phyloP scores from a whole-genome alignment of 1,284 basidiomycete species.

The Ustilago vetiveriae region DNA sequence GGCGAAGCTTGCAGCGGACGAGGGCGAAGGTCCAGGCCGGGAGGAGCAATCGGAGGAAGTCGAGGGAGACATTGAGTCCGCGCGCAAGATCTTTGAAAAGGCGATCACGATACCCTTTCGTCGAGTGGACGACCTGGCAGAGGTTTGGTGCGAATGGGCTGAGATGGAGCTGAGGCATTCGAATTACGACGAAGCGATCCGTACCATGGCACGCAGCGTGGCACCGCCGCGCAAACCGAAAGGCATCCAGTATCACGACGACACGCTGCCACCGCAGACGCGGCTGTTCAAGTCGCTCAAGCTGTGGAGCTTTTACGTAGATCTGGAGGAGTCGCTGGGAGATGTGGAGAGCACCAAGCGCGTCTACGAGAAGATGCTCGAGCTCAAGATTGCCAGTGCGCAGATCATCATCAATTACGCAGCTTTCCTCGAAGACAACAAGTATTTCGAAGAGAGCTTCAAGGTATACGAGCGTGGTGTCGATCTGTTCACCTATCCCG shows the following conservation, averaged over 20 bases:
- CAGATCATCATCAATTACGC: constrained; percentile 94
- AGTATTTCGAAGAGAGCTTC: constrained; percentile 98
- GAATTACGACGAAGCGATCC: constrained; percentile 93
- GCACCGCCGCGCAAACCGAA: constrained; percentile 83
- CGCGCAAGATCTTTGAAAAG: constrained; percentile 91
- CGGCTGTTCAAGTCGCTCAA: constrained; percentile 97
- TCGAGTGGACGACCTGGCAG: constrained; percentile 95
- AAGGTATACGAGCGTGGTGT: constrained; percentile 98
- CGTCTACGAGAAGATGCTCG: constrained; percentile 96
- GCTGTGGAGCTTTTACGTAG: constrained; percentile 98
- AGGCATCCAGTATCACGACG: constrained; percentile 88
- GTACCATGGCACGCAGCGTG: constrained; percentile 94
- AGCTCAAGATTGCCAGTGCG: constrained; percentile 97
- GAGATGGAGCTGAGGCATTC: constrained; percentile 97
- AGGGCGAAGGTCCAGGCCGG: constrained; percentile 72
- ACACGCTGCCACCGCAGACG: constrained; percentile 85
- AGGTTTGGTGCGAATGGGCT: constrained; percentile 99
- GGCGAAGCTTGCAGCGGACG: constrained; percentile 70
- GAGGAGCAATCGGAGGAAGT: constrained; percentile 68
- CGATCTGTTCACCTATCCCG: constrained; percentile 95
- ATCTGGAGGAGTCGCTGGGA: constrained; percentile 95
- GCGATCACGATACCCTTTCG: constrained; percentile 91
- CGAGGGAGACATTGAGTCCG: constrained; percentile 82
- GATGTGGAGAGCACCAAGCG: constrained; percentile 89
- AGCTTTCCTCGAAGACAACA: constrained; percentile 93